Evolutionary conservation across 2,329 filamentous ascomycete genomes (phyloP), one percentile per base, ranked within the genome.

Genomic region (Hymenoscyphus occultus): DNA sequence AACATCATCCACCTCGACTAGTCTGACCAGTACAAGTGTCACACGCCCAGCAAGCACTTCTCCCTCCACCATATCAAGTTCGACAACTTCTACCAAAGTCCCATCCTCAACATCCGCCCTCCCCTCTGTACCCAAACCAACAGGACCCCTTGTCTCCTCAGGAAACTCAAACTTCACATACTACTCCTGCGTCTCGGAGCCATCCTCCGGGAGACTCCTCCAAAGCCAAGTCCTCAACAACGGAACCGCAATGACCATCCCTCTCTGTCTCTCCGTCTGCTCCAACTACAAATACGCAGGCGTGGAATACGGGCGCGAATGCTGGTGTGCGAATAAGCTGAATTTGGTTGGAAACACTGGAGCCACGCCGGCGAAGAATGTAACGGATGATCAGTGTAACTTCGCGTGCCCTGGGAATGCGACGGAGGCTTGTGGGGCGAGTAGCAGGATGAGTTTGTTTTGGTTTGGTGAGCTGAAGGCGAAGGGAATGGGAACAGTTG

Each of bases 221-320:
- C 31, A 62, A n/a, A 56, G n/a, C 12, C 69, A 69, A 61, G 39
- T 69, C 62, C 60, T 68, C 31, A 68, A 69, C 60, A 70, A 72
- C 54, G 67, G 56, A 32, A 69, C 70, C n/a, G n/a, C 16, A 35
- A 77, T 78, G 73, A 77, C 74, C 0, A 70, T 76, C 16, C 68
- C 70, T 14, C 65, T 64, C 35, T 78, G 77, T 65, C 72, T 77
- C 1, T 39, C 64, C 7, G 64, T 65, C 57, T 77, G 76, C 72
- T 69, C 67, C 61, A 66, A 69, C 19, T 77, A 74, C 69, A 63
- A 67, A 13, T 79, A 76, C 64, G 76, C 76, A 5, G 78, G 78
- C 2, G 70, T 79, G 19, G 77, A 79, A 70, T 77, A 77, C 63
- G 77, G 77, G 7, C 69, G 72, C 0, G 75, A 80, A 67, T 81